Percentiles rank a stretch among this genome's conserved stretches.
These are phyloP conservation scores for Penicillium malachiteum DNA, from an alignment of 495 filamentous ascomycete genomes.

Conservation along the genomic window DNA sequence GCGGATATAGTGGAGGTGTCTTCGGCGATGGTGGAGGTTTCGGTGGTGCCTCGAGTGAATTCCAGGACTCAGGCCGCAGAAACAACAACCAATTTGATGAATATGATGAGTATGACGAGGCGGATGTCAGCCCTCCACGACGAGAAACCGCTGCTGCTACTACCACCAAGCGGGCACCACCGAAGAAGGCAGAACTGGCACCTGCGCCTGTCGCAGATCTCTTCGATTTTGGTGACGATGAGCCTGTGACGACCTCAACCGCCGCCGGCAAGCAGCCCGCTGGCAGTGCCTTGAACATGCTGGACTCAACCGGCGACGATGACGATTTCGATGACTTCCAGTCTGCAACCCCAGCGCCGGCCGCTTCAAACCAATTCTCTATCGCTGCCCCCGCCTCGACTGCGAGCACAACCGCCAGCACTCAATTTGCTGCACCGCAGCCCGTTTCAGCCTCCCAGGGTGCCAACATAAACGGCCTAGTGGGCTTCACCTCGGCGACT, in stretches of 20 bases:
- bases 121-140: constrained; percentile 49
- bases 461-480: constrained; percentile 74
- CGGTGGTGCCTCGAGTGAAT: constrained; percentile 42
- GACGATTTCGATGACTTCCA: constrained; percentile 99
- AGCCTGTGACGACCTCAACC: constrained; percentile 45
- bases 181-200: constrained; percentile 71
- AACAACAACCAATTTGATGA: constrained; percentile 83
- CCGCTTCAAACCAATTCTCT: constrained; percentile 44
- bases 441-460: constrained; percentile 79
- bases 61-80: constrained; percentile 59
- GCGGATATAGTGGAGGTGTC: constrained; percentile 81
- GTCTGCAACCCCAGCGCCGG: constrained; percentile 64
- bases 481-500: constrained; percentile 77
- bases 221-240: constrained; percentile 82
- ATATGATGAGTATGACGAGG: constrained; percentile 95
- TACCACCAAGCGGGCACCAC: constrained; percentile 42
- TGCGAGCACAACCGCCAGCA: constrained; percentile 61
- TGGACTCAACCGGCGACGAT: constrained; percentile 54
- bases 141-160: constrained; percentile 44
- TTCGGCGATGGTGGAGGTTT: constrained; percentile 67
- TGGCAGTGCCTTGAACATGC: constrained; percentile 54
- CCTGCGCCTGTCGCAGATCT: constrained; percentile 55
- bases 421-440: constrained; percentile 77
- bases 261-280: constrained; percentile 49
- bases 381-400: constrained; percentile 57